Evolutionary conservation across 257 asterid species (phyloP).

Genomic region (Solanum okadae): DNA sequence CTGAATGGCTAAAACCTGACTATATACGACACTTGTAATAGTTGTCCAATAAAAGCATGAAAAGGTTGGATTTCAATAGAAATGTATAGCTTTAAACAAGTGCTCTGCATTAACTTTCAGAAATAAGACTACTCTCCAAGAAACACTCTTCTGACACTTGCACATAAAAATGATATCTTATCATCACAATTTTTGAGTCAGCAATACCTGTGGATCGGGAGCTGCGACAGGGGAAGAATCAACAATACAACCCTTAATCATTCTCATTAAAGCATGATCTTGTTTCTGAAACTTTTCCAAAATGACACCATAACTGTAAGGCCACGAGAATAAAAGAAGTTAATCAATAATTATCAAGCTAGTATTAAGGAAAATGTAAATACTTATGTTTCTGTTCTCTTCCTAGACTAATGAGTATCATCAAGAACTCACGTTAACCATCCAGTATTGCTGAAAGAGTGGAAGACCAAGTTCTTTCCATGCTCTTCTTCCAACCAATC

Average conservation of each 20-base stretch:
- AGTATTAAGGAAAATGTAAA: neutral
- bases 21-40: neutral
- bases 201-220: slow-evolving; percentile 79
- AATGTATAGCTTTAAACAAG: neutral
- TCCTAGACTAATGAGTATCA: neutral
- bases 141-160: neutral
- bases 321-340: slow-evolving; percentile 3
- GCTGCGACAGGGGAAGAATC: slow-evolving; percentile 93
- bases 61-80: neutral
- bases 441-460: slow-evolving; percentile 90
- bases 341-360: neutral
- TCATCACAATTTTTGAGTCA: neutral
- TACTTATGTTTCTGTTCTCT: neutral
- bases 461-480: slow-evolving; percentile 78
- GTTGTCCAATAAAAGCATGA: neutral
- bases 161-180: neutral
- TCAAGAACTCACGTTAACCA: slow-evolving; percentile 73
- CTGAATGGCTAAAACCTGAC: neutral
- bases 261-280: slow-evolving; percentile 45
- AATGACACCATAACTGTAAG: slow-evolving; percentile 68
- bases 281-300: slow-evolving; percentile 72
- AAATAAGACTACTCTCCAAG: neutral
- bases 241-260: slow-evolving; percentile 75
- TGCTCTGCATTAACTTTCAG: neutral
- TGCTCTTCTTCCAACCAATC: slow-evolving; percentile 93